A percentile compares a stretch with the other conserved stretches of the same genome.
Evolutionary conservation across 139 green algal species (phyloP).

Genomic region (Chlamydomonas urium): DNA sequence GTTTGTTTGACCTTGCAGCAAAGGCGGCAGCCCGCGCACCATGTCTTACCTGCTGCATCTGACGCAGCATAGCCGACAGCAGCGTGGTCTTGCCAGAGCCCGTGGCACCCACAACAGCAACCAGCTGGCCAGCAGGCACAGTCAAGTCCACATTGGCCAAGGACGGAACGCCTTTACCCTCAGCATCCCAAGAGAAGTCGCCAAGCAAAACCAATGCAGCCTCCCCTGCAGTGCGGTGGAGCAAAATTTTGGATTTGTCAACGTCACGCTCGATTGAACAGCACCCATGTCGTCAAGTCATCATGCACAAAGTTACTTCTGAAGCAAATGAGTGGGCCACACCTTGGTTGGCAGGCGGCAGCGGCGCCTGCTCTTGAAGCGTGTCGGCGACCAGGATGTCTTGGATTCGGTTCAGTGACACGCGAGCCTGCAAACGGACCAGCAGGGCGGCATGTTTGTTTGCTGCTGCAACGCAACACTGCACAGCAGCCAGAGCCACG

Average conservation of each 20-base stretch:
- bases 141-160: slow-evolving; percentile 46
- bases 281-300: no score
- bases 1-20: background rate
- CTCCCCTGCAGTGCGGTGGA: slow-evolving; percentile 37
- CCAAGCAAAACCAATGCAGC: slow-evolving; percentile 40
- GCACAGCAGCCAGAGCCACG: no score
- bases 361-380: background rate
- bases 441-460: no score
- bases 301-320: no score
- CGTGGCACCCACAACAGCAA: slow-evolving; percentile 60
- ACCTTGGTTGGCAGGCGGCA: background rate
- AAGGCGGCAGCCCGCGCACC: background rate
- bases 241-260: no score
- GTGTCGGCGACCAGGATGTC: slow-evolving; percentile 36
- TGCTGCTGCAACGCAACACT: no score
- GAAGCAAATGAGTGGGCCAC: no score
- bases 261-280: no score
- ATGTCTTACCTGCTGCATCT: slow-evolving; percentile 39
- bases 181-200: slow-evolving; percentile 64
- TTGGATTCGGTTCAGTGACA: slow-evolving; percentile 47
- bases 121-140: slow-evolving; percentile 31
- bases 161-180: slow-evolving; percentile 7
- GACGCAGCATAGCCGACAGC: slow-evolving; percentile 55
- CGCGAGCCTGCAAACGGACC: slow-evolving; percentile 22
- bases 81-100: slow-evolving; percentile 65